These are phyloP conservation scores for Xylariaceae sp. DNA, from an alignment of 2,329 filamentous ascomycete genomes.

Conservation along the genomic window DNA sequence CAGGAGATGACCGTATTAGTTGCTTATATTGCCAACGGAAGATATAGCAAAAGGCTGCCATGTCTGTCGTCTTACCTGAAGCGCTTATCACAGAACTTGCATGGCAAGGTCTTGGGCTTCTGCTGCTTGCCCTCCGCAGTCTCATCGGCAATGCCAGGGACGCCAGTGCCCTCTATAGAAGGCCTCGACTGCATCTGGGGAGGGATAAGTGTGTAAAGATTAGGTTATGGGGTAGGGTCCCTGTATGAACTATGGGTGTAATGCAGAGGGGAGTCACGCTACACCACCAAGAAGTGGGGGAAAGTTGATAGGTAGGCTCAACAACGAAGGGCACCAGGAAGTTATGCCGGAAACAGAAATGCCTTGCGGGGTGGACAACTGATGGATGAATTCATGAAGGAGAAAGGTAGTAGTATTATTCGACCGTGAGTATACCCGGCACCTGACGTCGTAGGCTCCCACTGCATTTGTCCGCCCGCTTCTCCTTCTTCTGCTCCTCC, in stretches of 20 bases:
- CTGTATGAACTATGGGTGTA: slow-evolving; percentile 29
- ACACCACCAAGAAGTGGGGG: slow-evolving; percentile 30
- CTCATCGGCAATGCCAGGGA: slow-evolving; percentile 37
- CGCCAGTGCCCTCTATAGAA: slow-evolving; percentile 44
- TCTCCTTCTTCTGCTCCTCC: too few species aligned
- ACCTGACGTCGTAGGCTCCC: slow-evolving; percentile 19
- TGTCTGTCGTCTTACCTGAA: slow-evolving; percentile 47
- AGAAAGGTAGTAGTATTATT: slow-evolving; percentile 24
- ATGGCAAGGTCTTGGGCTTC: slow-evolving; percentile 59
- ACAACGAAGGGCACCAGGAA: slow-evolving; percentile 23
- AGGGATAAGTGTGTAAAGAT: slow-evolving; percentile 22
- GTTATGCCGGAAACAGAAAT: slow-evolving; percentile 30
- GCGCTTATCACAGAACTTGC: slow-evolving; percentile 59
- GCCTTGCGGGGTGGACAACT: slow-evolving; percentile 29
- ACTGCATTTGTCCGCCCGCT: slow-evolving; percentile 15
- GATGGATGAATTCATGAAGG: slow-evolving; percentile 32
- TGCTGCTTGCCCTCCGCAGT: slow-evolving; percentile 49
- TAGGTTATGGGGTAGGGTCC: slow-evolving; percentile 25
- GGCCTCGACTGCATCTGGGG: slow-evolving; percentile 39
- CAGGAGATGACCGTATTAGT: slow-evolving; percentile 35
- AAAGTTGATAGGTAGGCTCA: slow-evolving; percentile 26
- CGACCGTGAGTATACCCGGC: slow-evolving; percentile 24
- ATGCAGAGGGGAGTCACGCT: slow-evolving; percentile 32
- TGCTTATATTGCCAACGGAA: slow-evolving; percentile 30
- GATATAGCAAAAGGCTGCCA: slow-evolving; percentile 10